Base-by-base conservation (phyloP, 2,329 filamentous ascomycete species). In the Arthrocladium fulminans region DNA sequence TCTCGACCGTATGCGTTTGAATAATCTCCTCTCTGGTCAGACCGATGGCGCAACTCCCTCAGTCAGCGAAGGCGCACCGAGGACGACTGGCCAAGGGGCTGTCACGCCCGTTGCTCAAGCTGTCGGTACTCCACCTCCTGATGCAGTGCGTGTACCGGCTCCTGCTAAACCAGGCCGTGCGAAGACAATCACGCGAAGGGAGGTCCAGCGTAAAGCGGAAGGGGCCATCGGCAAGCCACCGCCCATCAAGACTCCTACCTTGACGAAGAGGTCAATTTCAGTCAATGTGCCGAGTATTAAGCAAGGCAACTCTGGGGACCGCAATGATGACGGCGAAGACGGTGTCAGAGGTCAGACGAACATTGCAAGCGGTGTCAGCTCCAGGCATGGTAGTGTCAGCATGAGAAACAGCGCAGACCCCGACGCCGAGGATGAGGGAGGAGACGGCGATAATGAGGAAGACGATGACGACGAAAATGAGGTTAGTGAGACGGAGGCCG, bases 151-250 rank as follows among this genome's bases (percentile, higher is more conserved):
- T 13, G 45, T 40, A 8, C 48, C 44, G 34, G 50, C 47, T 13
- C 47, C 54, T 19, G 39, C 51, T 13, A 53, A 57, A 54, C 35
- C 61, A 57, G 24, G 67, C 8, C 65, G 76, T 48, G 73, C 74
- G 17, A 79, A 80, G 57, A 75, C 77, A 4, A 76, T 82, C 5
- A 76, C 77, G 5, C 69, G 77, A 23, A 69, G 77, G 12, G 79
- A 82, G 54, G 71, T 82, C 22, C 73, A 77, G 51, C 73, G 74
- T 38, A 73, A 73, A 53, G 78, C 79, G 7, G 79, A 83, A 60
- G 71, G 73, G 0, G 77, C 77, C 51, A 70, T 73, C 1, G 61
- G 64, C 52, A 72, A 67, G 54, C 60, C 63, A 23, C 57, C 60
- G 30, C 59, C 66, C 43, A 58, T 68, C 54, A 55, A 59, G 37